Base-by-base conservation (phyloP, 805 yeast species). In the Monosporozyma solicola region DNA sequence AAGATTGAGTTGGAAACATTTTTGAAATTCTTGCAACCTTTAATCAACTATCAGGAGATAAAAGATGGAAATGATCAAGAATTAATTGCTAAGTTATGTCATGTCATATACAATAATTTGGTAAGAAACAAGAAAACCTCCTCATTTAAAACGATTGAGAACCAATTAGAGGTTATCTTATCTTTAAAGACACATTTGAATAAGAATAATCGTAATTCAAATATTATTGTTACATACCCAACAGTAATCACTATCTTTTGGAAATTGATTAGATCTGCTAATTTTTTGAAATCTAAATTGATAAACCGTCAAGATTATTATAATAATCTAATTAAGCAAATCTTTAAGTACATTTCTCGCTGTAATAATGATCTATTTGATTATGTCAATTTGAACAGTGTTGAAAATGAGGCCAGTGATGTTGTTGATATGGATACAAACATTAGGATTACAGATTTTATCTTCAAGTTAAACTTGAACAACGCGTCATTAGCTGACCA, bases 401-500 rank as follows among this genome's bases (percentile, higher is more conserved):
- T 20, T 2, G 48, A 46, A 9, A 46, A n/a, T 22, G 43, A 39
- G 15, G 25, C 13, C 5, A 39, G 13, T 8, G 25, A 39, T 20
- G 43, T 39, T 9, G 25, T 39, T 20, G 43, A 39, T 39, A 39
- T 39, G 43, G 43, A 39, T 39, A 39, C 43, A 5, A 39, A 39
- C 15, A 78, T 61, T 31, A 46, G 29, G 11, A 39, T 39, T 3
- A 50, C 48, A 15, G 74, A 72, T 51, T 49, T 53, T 11, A 55
- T 70, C 32, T 72, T 66, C 61, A 71, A 73, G 51, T 63, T 83
- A 44, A 79, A 85, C 63, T 72, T 88, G 52, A 75, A 81, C 50
- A 77, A 84, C 41, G 96, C 95, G 0, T 71, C 80, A 15, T 68
- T 87, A 2, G 92, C 97, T 0, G 96, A 94, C 65, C 92, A 87